Conservation (phyloP, 768 basidiomycete genomes). For the Amanita muscaria region DNA sequence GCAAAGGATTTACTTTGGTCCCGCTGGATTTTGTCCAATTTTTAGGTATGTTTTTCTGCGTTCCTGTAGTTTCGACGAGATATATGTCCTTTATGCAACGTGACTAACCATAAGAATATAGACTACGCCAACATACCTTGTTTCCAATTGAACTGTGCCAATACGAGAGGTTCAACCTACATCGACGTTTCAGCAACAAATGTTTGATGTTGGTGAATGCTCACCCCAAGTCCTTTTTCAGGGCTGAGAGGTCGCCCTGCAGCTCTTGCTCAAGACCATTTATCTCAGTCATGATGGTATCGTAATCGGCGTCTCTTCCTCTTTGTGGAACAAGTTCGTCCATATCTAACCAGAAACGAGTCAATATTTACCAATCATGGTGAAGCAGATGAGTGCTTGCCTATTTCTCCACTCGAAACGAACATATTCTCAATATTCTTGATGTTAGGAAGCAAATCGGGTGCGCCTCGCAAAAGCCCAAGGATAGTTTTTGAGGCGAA, state of each 20-base stretch:
- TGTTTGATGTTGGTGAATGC: constrained; percentile 7
- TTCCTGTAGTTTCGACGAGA: constrained; percentile 64
- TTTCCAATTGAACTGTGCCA: constrained; percentile 69
- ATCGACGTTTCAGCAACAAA: not conserved
- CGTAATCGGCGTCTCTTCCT: constrained; percentile 85
- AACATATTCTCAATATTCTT: constrained; percentile 71
- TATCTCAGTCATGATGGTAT: constrained; percentile 68
- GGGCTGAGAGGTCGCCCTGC: constrained; percentile 54
- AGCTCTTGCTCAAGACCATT: constrained; percentile 59
- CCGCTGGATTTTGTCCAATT: constrained; percentile 75
- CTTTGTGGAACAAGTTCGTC: constrained; percentile 70
- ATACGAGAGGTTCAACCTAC: constrained; percentile 26
- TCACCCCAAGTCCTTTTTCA: constrained; percentile 64
- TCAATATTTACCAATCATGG: constrained; percentile 1
- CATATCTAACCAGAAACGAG: constrained; percentile 29
- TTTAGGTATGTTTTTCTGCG: constrained; percentile 58
- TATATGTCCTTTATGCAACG: constrained; percentile 67
- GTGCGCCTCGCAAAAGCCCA: constrained; percentile 69
- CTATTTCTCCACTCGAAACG: constrained; percentile 45
- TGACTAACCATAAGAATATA: not conserved
- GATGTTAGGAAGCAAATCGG: constrained; percentile 67
- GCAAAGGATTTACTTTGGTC: constrained; percentile 56
- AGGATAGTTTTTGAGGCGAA: constrained; percentile 75
- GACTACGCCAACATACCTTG: constrained; percentile 40
- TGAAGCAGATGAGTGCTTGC: constrained; percentile 25